These are phyloP conservation scores for Agrocybe praecox DNA, from an alignment of 768 basidiomycete species.

Conservation along the genomic window DNA sequence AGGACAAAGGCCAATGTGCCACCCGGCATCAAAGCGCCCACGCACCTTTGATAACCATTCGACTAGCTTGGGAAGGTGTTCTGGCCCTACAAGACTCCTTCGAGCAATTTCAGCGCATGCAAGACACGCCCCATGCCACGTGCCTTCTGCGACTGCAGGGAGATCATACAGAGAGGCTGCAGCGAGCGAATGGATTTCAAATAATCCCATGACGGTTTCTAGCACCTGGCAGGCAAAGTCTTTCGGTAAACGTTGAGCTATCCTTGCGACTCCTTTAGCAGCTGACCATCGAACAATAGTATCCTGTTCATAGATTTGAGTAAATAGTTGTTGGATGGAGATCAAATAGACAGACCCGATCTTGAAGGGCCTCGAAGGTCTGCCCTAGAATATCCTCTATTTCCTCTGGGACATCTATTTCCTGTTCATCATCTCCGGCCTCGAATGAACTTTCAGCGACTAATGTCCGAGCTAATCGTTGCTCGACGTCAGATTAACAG, in stretches of 20 bases:
- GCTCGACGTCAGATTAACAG: background rate
- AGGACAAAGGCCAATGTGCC: too few relatives aligned
- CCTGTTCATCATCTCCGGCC: constrained; percentile 10
- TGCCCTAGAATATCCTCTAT: constrained; percentile 76
- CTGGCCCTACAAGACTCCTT: constrained; percentile 65
- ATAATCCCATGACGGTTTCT: constrained; percentile 75
- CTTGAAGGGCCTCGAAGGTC: constrained; percentile 73
- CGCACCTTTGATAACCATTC: constrained; percentile 81
- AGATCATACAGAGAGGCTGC: constrained; percentile 70
- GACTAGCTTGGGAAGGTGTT: constrained; percentile 63
- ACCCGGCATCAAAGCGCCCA: constrained; percentile 4
- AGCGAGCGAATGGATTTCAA: constrained; percentile 70
- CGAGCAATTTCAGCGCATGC: constrained; percentile 93
- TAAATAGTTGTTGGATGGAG: constrained; percentile 7
- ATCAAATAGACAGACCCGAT: constrained; percentile 58
- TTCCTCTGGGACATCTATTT: constrained; percentile 72
- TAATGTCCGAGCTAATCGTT: constrained; percentile 31
- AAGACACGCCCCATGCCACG: constrained; percentile 95
- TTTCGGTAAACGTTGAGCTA: constrained; percentile 77
- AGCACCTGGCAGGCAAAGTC: constrained; percentile 83
- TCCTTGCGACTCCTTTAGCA: constrained; percentile 88
- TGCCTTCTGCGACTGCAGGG: constrained; percentile 77
- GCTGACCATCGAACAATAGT: constrained; percentile 94
- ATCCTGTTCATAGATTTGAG: constrained; percentile 54
- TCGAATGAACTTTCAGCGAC: constrained; percentile 21